Base-by-base conservation (phyloP, 768 basidiomycete genomes). In the Galerina marginata region DNA sequence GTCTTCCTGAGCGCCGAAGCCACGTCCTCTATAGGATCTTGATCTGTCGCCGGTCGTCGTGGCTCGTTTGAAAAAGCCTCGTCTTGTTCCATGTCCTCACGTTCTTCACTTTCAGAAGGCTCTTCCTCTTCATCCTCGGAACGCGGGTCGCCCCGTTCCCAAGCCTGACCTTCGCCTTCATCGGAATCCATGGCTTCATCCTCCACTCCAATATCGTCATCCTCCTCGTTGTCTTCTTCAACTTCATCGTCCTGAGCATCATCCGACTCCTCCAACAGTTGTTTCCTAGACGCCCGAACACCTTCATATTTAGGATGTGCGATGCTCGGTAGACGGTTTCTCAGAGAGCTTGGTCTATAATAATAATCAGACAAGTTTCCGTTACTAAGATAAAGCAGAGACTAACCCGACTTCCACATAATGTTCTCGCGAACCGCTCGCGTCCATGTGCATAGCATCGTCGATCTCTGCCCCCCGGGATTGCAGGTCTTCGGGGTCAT, bases 321-420 rank as follows among this genome's bases (percentile, higher is more conserved):
- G 54, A 93, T 73, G 60, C 83, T 86, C 33, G 88, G 86, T 14
- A 88, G 83, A 38, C 81, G 68, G 68, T 83, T 89, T 33, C 92
- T 83, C 53, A 96, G 70, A 36, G 82, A 74, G 60, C 93, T 95
- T 9, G 86, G 86, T 3, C 92, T 94, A 61, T 38, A 56, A 42
- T 37, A 50, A 49, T 61, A 54, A 36, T 60, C 55, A 36, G 38
- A 29, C 3, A 33, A 25, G 12, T 15, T n/a, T 16, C 23, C 5
- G 15, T 47, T 23, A 26, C 42, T 33, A 26, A 29, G 11, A 60
- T 49, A 56, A 23, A 62, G 29, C 48, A 12, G 53, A 37, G 49
- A 76, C 85, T 61, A 71, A 94, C 92, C 92, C 92, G 40, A 96
- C 92, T 66, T 91, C 87, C 44, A 93, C 69, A 72, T 96, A 97